These are phyloP conservation scores for Boletus fagicola DNA, from an alignment of 768 basidiomycete genomes.

Conservation along the genomic window DNA sequence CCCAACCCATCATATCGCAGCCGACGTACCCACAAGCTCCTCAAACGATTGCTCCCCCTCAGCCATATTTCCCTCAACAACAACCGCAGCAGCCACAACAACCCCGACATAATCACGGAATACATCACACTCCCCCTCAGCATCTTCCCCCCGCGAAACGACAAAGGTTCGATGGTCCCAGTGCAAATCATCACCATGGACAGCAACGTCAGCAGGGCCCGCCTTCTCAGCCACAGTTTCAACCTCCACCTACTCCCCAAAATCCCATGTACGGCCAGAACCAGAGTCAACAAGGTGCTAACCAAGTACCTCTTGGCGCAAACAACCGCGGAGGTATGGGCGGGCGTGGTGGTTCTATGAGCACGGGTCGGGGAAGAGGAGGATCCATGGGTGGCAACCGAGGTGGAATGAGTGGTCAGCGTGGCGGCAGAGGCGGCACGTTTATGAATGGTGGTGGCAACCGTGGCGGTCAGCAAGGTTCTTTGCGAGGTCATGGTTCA, in stretches of 20 bases:
- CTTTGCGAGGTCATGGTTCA: constrained; percentile 61
- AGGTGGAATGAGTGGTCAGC: constrained; percentile 44
- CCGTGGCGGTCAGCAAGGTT: constrained; percentile 47
- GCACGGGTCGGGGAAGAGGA: constrained; percentile 42
- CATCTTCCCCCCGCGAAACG: constrained; percentile 91
- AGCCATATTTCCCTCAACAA: constrained; percentile 41
- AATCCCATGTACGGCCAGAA: constrained; percentile 31
- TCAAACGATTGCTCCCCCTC: constrained; percentile 39
- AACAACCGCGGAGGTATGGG: constrained; percentile 46
- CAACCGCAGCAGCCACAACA: constrained; percentile 42
- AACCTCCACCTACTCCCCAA: constrained; percentile 31
- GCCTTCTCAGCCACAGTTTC: constrained; percentile 64
- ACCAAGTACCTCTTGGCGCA: constrained; percentile 41
- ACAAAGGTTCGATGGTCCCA: constrained; percentile 83
- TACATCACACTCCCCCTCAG: constrained; percentile 68
- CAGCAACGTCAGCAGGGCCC: constrained; percentile 47
- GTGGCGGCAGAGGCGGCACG: constrained; percentile 41
- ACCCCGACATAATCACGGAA: constrained; percentile 46
- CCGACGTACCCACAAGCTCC: constrained; percentile 46
- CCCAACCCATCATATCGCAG: constrained; percentile 50
- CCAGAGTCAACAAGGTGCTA: constrained; percentile 43
- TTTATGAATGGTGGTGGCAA: constrained; percentile 38
- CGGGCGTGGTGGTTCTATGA: constrained; percentile 40
- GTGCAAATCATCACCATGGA: constrained; percentile 39
- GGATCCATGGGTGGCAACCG: constrained; percentile 45